Base-by-base conservation (phyloP, 371 early-diverging fungal species). In the Mortierella sp. region DNA sequence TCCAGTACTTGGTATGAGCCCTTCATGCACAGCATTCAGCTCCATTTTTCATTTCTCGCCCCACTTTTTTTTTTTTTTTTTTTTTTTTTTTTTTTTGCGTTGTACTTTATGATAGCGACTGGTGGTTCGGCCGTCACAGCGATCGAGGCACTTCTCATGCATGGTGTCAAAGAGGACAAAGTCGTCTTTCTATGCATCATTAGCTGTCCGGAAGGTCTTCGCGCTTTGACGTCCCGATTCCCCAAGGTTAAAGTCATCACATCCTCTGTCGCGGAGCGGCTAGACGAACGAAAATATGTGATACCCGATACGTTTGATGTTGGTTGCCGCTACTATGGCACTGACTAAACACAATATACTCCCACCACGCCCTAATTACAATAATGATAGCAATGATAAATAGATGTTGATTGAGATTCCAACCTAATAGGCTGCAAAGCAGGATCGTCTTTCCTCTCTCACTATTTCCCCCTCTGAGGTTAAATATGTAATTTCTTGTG, bases 241-340 rank as follows among this genome's bases (percentile, higher is more conserved):
- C 93, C 95, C 43, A 84, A 89, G 75, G 72, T 96, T 51, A 92
- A 92, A 76, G 93, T 96, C 68, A 87, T 93, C 30, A 89, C 90
- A 26, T 93, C 92, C 29, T 92, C 89, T 51, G 80, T 96, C 21
- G 97, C 95, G 82, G 84, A 81, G 29, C 87, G 91, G 19, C 82
- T 96, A 29, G 88, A 96, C 67, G 90, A 83, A 0, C 82, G 87
- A 37, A 94, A 93, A 81, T 95, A 91, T 70, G 94, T 96, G 66
- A 77, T 93, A 6, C 97, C 97, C 26, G 97, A 96, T 14, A 82
- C 94, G 56, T 96, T 96, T 66, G 96, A 96, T 83, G 95, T 95
- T 82, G 96, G 96, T 58, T 72, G 72, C 52, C 73, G 87, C 57
- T 86, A 86, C 66, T 86, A 86, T 69, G 85, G 84, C 50, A 86